Base-by-base conservation (phyloP, 768 basidiomycete genomes). In the Chalciporus sphaerocephalus region DNA sequence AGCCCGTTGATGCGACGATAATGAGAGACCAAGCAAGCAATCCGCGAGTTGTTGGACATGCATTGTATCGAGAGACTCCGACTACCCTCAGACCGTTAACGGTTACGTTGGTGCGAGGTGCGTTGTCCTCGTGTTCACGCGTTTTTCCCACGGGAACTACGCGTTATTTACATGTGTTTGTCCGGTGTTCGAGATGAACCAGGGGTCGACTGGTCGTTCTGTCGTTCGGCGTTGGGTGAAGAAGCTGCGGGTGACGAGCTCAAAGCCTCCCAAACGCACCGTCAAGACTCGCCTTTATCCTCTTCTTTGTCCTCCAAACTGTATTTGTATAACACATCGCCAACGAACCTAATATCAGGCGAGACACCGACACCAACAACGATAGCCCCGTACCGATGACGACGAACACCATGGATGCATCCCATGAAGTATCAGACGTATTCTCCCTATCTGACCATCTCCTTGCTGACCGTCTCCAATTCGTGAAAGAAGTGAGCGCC, bases 361-460 rank as follows among this genome's bases (percentile, higher is more conserved):
- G 17, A 32, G 34, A 28, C 30, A 32, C 27, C 37, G 20, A 44
- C 42, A 4, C 12, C 23, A 13, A 25, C 30, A 16, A 16, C 20
- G 20, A 24, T 32, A 38, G 37, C n/a, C 8, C 16, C 33, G n/a
- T n/a, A 6, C 15, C 33, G 13, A 37, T 23, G 15, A 38, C 37
- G 18, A 25, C 15, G 30, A 32, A 34, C 38, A 51, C 24, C 46
- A 65, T 66, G 61, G 52, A 67, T 38, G 21, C 56, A 5, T 40
- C 56, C 27, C 13, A 49, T 1, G 51, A 65, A 40, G 37, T 48
- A 34, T 65, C 73, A 5, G 83, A 88, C 67, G 78, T 88, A 18
- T 88, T 84, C 70, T 83, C 83, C 0, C 73, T 90, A 47, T 79
- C 85, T 5, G 87, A 91, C 69, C 75, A 83, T 48, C 78, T 74